Percentiles rank a stretch among this genome's conserved stretches.
Evolutionary conservation across 108 stramenopile genomes (phyloP).

Genomic region (Conticribra weissflogii): DNA sequence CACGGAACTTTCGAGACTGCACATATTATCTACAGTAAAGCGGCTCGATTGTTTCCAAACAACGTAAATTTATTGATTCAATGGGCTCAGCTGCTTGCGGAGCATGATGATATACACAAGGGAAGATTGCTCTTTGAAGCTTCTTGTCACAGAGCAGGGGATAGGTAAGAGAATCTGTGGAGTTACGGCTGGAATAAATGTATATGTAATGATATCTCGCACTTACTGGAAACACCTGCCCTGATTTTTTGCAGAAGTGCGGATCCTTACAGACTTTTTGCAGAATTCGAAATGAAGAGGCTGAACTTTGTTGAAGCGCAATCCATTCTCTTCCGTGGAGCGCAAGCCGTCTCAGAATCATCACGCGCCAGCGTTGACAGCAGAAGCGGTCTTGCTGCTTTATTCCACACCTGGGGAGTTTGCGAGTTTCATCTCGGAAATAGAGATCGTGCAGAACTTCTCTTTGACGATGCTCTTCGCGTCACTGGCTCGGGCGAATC

Average conservation of each 20-base stretch:
- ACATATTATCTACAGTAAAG: constrained; percentile 65
- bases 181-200: too few relatives aligned
- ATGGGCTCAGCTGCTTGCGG: constrained; percentile 69
- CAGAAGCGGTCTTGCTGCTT: constrained; percentile 48
- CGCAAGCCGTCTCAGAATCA: constrained; percentile 43
- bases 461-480: constrained; percentile 78
- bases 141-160: constrained; percentile 53
- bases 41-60: constrained; percentile 57
- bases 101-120: constrained; percentile 31
- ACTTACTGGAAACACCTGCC: not conserved
- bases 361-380: constrained; percentile 21
- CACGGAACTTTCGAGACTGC: constrained; percentile 61
- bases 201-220: too few relatives aligned
- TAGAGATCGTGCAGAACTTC: constrained; percentile 49
- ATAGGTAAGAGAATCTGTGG: constrained; percentile 22
- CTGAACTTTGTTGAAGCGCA: constrained; percentile 59
- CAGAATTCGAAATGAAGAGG: constrained; percentile 70
- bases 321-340: constrained; percentile 61
- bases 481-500: constrained; percentile 51
- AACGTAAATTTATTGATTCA: constrained; percentile 49
- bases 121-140: constrained; percentile 54
- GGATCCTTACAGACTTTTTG: constrained; percentile 64
- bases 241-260: constrained; percentile 27
- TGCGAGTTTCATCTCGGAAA: constrained; percentile 77
- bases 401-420: constrained; percentile 73